These are phyloP conservation scores for Agarophyton chilense DNA, from an alignment of 23 red algal species.

Conservation along the genomic window DNA sequence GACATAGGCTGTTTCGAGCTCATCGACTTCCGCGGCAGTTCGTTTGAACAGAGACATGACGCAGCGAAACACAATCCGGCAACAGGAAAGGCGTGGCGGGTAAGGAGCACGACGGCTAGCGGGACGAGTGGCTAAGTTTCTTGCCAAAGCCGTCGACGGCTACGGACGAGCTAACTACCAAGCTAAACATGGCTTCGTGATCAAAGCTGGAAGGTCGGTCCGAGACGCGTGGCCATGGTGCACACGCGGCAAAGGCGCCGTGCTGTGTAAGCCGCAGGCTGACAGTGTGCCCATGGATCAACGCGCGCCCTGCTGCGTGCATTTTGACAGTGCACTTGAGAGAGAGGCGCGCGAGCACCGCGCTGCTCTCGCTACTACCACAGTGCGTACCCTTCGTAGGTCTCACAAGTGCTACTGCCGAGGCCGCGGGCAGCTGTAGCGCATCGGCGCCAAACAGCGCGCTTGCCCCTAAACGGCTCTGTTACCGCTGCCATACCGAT, in stretches of 20 bases:
- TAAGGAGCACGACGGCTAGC: neutral
- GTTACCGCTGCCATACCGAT: neutral
- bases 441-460: too few relatives aligned
- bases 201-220: neutral
- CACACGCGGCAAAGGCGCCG: neutral
- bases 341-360: neutral
- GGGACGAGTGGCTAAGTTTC: neutral
- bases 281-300: neutral
- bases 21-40: conserved; percentile 16
- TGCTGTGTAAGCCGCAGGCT: neutral
- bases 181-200: neutral
- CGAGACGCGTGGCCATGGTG: neutral
- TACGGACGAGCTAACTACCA: too few relatives aligned
- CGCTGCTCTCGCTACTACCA: too few relatives aligned
- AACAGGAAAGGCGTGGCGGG: too few relatives aligned
- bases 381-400: too few relatives aligned
- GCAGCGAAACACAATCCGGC: too few relatives aligned
- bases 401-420: too few relatives aligned
- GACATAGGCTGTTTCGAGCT: neutral
- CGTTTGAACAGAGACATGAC: conserved; percentile 47
- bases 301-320: neutral
- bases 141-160: too few relatives aligned
- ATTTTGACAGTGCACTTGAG: neutral
- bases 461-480: too few relatives aligned
- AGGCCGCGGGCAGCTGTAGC: too few relatives aligned